Conservation (phyloP, 2,329 filamentous ascomycete species). For the Lachnellula willkommii region DNA sequence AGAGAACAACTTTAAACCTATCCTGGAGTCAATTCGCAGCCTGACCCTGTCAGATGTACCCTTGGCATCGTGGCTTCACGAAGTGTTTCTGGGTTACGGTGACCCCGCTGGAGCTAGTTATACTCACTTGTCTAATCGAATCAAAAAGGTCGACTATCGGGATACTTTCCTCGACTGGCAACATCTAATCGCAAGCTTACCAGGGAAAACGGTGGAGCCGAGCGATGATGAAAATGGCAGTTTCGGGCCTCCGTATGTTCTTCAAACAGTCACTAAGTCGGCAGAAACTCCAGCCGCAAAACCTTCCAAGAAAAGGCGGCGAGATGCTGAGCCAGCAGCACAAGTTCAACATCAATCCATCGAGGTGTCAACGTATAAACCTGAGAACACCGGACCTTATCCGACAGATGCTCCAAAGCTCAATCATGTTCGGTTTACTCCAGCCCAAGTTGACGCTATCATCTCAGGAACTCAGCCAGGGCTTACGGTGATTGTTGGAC, state of each 20-base stretch:
- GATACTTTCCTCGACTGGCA: slow-evolving; percentile 97
- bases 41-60: slow-evolving; percentile 80
- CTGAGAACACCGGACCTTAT: slow-evolving; percentile 84
- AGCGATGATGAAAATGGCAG: slow-evolving; percentile 64
- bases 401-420: slow-evolving; percentile 74
- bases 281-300: slow-evolving; percentile 48
- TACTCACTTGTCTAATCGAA: slow-evolving; percentile 70
- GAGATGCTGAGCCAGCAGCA: slow-evolving; percentile 65
- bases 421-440: slow-evolving; percentile 83
- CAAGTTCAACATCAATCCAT: slow-evolving; percentile 61
- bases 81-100: slow-evolving; percentile 96
- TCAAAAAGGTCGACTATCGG: slow-evolving; percentile 78
- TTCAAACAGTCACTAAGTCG: slow-evolving; percentile 59
- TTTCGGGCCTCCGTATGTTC: slow-evolving; percentile 81
- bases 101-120: slow-evolving; percentile 86
- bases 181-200: slow-evolving; percentile 82
- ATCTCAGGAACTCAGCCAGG: slow-evolving; percentile 91
- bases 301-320: slow-evolving; percentile 79
- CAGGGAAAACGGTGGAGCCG: slow-evolving; percentile 81
- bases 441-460: slow-evolving; percentile 87
- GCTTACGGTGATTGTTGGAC: slow-evolving; percentile 87
- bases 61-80: slow-evolving; percentile 86
- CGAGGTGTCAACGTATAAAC: slow-evolving; percentile 84
- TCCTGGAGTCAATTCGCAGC: slow-evolving; percentile 85
- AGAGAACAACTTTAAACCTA: slow-evolving; percentile 96